Evolutionary conservation across 2,329 filamentous ascomycete genomes (phyloP), one percentile per base, ranked within the genome.

Genomic region (Aphanocladium album): DNA sequence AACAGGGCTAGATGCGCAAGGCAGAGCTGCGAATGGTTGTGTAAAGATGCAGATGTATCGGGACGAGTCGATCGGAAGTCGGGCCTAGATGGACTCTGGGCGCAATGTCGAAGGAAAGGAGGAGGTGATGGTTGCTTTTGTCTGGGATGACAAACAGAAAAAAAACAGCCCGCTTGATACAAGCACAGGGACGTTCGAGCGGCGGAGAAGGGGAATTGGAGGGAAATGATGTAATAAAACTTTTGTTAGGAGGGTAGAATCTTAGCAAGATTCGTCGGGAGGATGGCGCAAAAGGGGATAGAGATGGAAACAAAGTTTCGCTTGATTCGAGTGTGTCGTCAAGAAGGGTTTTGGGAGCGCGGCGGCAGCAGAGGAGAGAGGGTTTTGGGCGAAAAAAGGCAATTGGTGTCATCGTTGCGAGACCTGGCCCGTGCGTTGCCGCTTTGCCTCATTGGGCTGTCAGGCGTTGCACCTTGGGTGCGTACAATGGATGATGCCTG

Each of bases 131-230:
- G 23, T 33, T 60, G 23, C 41, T 53, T 60, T 47, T 47, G 50
- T 25, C 57, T 25, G n/a, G 19, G 60, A 61, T 51, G 57, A 63
- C 56, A 55, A 60, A 57, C 61, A 62, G 62, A 55, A 52, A 51
- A 37, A 59, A 59, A 60, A 60, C 47, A 54, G 45, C 56, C 57
- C 27, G 62, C 47, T 49, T 59, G 52, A 47, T 47, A 27, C 12
- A 49, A 35, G 50, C 43, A 21, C 30, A 52, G 57, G 57, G 57
- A 50, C 37, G 46, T 47, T 25, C 2, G 25, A 56, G 17, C 61
- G 62, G 58, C 27, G 56, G 45, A 60, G 62, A 60, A 58, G 46
- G 46, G 53, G 62, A 33, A 59, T 46, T 60, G 61, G 39, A 50
- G 53, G 49, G 37, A 54, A 60, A 52, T 11, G 45, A 58, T 57